phyloP scores from a whole-genome alignment of 805 yeast species.

The Blastobotrys peoriensis region DNA sequence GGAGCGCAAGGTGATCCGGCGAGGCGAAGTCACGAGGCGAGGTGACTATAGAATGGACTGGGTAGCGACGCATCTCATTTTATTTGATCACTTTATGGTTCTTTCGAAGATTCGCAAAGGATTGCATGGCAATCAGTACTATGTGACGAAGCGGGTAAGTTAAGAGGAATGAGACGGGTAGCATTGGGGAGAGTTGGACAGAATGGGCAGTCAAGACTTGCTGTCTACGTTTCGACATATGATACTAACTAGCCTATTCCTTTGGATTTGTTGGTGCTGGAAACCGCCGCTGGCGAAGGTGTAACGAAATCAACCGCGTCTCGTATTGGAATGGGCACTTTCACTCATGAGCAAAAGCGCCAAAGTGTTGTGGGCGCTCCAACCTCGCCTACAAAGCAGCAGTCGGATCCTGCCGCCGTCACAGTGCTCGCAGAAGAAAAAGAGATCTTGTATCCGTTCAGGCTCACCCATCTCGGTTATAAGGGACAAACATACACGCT shows the following conservation, averaged over 20 bases:
- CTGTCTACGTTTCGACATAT: background rate
- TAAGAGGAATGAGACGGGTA: background rate
- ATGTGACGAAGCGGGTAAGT: slow-evolving; percentile 27
- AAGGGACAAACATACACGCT: slow-evolving; percentile 28
- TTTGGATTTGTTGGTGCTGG: slow-evolving; percentile 52
- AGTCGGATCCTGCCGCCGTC: slow-evolving; percentile 15
- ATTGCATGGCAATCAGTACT: slow-evolving; percentile 28
- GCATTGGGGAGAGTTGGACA: too few relatives aligned
- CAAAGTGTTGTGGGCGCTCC: slow-evolving; percentile 8
- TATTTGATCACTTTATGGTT: slow-evolving; percentile 62
- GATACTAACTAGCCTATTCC: slow-evolving; percentile 30
- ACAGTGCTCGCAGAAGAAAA: slow-evolving; percentile 21
- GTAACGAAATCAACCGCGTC: slow-evolving; percentile 22
- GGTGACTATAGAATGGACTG: slow-evolving; percentile 62
- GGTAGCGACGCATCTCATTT: slow-evolving; percentile 43
- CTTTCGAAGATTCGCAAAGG: slow-evolving; percentile 33
- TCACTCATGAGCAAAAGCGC: slow-evolving; percentile 18
- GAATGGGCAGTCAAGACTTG: background rate
- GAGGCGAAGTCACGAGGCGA: slow-evolving; percentile 55
- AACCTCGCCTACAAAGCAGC: slow-evolving; percentile 10
- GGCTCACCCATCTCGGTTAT: slow-evolving; percentile 31
- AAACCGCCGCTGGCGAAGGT: slow-evolving; percentile 37
- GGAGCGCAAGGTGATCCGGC: slow-evolving; percentile 48
- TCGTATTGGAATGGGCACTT: slow-evolving; percentile 22
- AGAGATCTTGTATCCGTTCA: slow-evolving; percentile 30